A percentile compares a stretch with the other conserved stretches of the same genome.
Conservation (phyloP, 2,329 filamentous ascomycete genomes). For the Fusarium falciforme region DNA sequence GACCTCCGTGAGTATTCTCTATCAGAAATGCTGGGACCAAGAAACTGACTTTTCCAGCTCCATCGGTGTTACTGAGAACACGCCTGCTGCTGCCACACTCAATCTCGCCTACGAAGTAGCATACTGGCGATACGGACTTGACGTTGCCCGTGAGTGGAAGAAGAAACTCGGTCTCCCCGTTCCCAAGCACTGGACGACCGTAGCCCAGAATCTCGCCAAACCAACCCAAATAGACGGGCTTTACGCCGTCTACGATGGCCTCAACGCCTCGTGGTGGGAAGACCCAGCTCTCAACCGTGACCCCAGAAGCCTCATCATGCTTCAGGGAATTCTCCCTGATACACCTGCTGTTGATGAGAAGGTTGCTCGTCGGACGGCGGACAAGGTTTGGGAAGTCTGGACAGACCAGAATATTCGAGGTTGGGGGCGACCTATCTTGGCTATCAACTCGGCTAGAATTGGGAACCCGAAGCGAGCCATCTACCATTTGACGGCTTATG, state of each 20-base stretch:
- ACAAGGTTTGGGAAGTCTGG: slow-evolving; percentile 55
- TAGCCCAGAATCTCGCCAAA: slow-evolving; percentile 64
- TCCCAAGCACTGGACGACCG: slow-evolving; percentile 59
- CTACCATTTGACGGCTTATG: slow-evolving; percentile 54
- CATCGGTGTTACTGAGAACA: slow-evolving; percentile 66
- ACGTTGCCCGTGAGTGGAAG: slow-evolving; percentile 65
- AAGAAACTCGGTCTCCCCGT: slow-evolving; percentile 55
- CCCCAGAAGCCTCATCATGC: slow-evolving; percentile 58
- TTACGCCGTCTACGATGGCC: slow-evolving; percentile 66
- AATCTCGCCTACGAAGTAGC: slow-evolving; percentile 71
- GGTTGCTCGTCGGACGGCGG: slow-evolving; percentile 50
- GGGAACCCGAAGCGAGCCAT: slow-evolving; percentile 56
- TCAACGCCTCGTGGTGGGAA: slow-evolving; percentile 58
- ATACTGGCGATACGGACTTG: slow-evolving; percentile 71
- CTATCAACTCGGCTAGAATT: slow-evolving; percentile 57
- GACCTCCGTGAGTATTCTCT: slow-evolving; percentile 48
- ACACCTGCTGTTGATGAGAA: slow-evolving; percentile 51
- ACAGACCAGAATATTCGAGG: slow-evolving; percentile 55
- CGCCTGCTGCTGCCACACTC: slow-evolving; percentile 64
- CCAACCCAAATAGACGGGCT: slow-evolving; percentile 62
- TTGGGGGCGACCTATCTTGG: slow-evolving; percentile 60
- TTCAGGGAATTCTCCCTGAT: slow-evolving; percentile 57
- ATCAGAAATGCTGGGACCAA: not conserved
- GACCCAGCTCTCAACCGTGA: slow-evolving; percentile 52
- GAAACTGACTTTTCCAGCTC: slow-evolving; percentile 29